A percentile compares a stretch with the other conserved stretches of the same genome.
Conservation (phyloP, 805 yeast genomes). For the Komagataella phaffii region DNA sequence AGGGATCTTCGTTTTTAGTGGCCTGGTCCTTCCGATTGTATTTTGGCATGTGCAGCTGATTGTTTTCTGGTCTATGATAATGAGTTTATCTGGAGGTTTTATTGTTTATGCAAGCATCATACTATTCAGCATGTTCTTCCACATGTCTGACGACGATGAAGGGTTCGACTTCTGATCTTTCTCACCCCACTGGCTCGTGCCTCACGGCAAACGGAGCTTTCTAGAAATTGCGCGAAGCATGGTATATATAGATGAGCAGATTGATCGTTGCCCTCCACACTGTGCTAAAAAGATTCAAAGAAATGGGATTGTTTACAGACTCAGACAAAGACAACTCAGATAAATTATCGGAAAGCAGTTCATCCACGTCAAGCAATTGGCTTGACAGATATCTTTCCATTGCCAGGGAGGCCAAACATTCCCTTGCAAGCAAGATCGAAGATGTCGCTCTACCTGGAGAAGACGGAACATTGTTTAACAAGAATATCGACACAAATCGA, state of each 20-base stretch:
- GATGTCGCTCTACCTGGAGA: not conserved
- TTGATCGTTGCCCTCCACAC: not conserved
- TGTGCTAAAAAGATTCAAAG: not conserved
- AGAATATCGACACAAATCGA: not conserved
- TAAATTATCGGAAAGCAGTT: not conserved
- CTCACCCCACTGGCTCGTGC: not conserved
- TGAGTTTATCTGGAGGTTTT: conserved; percentile 77
- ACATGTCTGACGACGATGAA: conserved; percentile 28
- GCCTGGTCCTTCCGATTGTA: conserved; percentile 17
- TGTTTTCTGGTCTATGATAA: conserved; percentile 19
- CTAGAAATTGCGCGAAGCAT: not conserved
- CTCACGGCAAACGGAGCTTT: not conserved
- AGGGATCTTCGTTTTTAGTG: conserved; percentile 19
- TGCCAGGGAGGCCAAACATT: not conserved
- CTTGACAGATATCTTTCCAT: not conserved
- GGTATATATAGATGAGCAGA: not conserved
- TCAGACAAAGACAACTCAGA: conserved; percentile 1
- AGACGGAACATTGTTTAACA: not conserved
- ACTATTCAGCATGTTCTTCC: conserved; percentile 68
- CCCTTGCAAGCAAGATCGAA: not conserved
- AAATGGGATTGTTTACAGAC: conserved; percentile 3
- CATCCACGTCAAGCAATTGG: not conserved
- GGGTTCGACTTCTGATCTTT: conserved; percentile 8
- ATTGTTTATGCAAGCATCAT: conserved; percentile 75
- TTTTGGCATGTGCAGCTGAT: conserved; percentile 17